Conservation (phyloP, 345 rosid species). For the Reutealis trisperma region DNA sequence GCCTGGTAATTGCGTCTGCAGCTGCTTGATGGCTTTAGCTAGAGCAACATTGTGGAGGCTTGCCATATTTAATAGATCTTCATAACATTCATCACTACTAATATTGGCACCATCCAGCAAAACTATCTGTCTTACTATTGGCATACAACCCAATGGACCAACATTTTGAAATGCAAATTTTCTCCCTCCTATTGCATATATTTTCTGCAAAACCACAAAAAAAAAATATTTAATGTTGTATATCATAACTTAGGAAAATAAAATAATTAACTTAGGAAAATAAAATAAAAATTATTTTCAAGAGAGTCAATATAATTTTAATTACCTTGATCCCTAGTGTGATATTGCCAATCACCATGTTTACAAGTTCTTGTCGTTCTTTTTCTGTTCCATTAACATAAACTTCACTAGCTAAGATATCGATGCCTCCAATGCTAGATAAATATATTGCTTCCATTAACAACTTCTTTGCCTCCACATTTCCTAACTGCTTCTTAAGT, state of each 20-base stretch:
- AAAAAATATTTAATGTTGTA: too few species aligned
- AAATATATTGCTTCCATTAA: slow-evolving; percentile 17
- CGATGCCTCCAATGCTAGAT: slow-evolving; percentile 31
- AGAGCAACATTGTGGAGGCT: slow-evolving; percentile 2
- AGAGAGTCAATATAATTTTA: too few species aligned
- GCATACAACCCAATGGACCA: slow-evolving; percentile 17
- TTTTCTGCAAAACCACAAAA: slow-evolving; percentile 3
- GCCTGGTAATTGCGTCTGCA: not conserved
- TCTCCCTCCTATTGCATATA: slow-evolving; percentile 20
- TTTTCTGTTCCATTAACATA: not conserved
- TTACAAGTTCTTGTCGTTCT: not conserved
- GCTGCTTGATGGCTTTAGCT: not conserved
- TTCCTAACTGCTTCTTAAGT: slow-evolving; percentile 14
- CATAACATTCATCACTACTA: not conserved
- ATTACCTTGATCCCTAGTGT: not conserved
- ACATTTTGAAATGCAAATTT: slow-evolving; percentile 25
- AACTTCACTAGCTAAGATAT: slow-evolving; percentile 9
- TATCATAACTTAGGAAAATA: too few species aligned
- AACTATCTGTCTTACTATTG: not conserved
- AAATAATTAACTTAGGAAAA: too few species aligned
- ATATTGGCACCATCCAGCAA: too few species aligned
- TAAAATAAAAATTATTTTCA: too few species aligned
- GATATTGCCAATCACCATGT: not conserved
- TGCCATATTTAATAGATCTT: not conserved
- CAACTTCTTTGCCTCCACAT: not conserved